phyloP scores from a whole-genome alignment of 2,329 filamentous ascomycete genomes.

The Colletotrichum phormii region DNA sequence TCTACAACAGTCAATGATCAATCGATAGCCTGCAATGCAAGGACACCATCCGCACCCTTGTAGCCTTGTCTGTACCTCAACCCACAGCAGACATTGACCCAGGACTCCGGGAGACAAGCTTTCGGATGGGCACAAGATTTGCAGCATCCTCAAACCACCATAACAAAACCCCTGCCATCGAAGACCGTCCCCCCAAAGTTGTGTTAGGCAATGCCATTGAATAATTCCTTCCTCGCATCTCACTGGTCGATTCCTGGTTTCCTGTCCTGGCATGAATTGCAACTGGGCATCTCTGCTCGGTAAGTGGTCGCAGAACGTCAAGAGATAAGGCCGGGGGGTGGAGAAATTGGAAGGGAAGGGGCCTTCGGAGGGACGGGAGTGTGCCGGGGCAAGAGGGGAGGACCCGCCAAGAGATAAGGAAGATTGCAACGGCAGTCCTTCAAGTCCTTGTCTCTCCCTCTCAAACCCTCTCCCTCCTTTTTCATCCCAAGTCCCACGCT shows the following conservation, averaged over 20 bases:
- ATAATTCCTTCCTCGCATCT: neutral
- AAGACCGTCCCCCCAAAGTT: neutral
- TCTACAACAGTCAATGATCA: neutral
- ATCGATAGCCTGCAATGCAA: neutral
- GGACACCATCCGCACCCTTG: neutral
- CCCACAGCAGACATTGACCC: neutral
- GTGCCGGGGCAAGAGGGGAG: neutral
- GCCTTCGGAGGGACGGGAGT: neutral
- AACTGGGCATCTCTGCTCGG: neutral
- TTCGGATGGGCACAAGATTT: neutral
- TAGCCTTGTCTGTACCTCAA: neutral
- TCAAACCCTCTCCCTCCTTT: neutral
- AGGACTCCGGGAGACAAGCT: slow-evolving; percentile 15
- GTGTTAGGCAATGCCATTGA: slow-evolving; percentile 21
- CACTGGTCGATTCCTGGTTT: neutral
- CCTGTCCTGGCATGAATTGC: neutral
- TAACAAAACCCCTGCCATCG: neutral
- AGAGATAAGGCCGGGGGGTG: slow-evolving; percentile 20
- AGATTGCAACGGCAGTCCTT: slow-evolving; percentile 15
- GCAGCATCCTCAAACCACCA: neutral
- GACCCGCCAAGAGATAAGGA: slow-evolving; percentile 36
- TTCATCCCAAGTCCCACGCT: neutral
- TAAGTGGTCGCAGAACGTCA: slow-evolving; percentile 11
- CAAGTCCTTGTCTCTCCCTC: slow-evolving; percentile 19
- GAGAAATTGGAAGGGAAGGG: neutral